Percentiles rank a stretch among this genome's conserved stretches.
These are phyloP conservation scores for Clarireedia monteithiana DNA, from an alignment of 2,329 filamentous ascomycete species.

Conservation along the genomic window DNA sequence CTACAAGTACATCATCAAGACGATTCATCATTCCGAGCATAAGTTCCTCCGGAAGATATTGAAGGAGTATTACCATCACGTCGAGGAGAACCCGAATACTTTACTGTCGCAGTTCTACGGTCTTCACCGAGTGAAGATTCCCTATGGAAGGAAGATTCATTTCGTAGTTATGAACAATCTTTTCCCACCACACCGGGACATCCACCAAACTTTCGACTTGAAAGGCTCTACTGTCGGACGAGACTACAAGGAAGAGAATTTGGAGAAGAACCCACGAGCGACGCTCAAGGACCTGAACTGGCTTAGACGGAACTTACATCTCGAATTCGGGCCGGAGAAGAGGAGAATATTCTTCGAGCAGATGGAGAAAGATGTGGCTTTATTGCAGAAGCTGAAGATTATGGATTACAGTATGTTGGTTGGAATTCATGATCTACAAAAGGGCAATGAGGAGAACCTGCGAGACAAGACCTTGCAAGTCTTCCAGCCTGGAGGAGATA, in stretches of 20 bases:
- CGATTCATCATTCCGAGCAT: constrained; percentile 92
- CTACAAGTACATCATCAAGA: constrained; percentile 99
- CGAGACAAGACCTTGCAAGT: constrained; percentile 84
- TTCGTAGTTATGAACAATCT: constrained; percentile 99
- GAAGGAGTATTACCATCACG: constrained; percentile 89
- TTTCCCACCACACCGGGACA: constrained; percentile 93
- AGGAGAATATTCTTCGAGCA: constrained; percentile 84
- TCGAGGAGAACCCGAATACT: constrained; percentile 90
- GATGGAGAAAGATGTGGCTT: constrained; percentile 75
- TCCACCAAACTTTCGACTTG: constrained; percentile 92
- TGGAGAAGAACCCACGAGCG: constrained; percentile 82
- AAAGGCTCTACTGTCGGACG: constrained; percentile 94
- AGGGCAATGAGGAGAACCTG: constrained; percentile 92
- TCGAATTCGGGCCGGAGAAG: constrained; percentile 85
- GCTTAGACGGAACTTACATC: constrained; percentile 74
- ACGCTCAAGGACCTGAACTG: constrained; percentile 97
- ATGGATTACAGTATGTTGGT: constrained; percentile 98
- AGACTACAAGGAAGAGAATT: constrained; percentile 80
- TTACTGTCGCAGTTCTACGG: constrained; percentile 97
- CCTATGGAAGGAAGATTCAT: constrained; percentile 95
- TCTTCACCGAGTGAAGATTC: constrained; percentile 94
- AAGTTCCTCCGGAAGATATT: constrained; percentile 78
- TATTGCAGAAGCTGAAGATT: constrained; percentile 83
- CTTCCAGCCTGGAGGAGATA: constrained; percentile 79
- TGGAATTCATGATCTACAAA: constrained; percentile 83